Evolutionary conservation across 139 green algal genomes (phyloP).

Genomic region (Penium margaritaceum): DNA sequence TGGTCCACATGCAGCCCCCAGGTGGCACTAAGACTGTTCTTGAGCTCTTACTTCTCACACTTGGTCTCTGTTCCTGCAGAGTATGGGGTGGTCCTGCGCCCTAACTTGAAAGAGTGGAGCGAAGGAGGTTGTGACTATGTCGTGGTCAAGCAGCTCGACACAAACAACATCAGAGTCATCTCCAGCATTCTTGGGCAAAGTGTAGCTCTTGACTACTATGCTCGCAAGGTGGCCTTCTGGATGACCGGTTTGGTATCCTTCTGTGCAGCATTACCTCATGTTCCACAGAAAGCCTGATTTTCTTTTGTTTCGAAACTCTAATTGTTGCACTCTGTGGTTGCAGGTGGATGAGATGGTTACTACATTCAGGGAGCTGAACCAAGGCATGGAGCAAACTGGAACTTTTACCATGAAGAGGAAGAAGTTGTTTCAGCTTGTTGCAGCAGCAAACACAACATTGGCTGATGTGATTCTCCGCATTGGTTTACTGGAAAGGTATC

Average conservation of each 20-base stretch:
- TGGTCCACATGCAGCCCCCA: background rate
- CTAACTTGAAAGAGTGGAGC: slow-evolving; percentile 40
- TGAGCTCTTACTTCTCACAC: background rate
- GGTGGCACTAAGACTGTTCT: too few relatives aligned
- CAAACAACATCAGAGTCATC: slow-evolving; percentile 56
- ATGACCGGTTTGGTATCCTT: too few relatives aligned
- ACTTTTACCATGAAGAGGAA: slow-evolving; percentile 51
- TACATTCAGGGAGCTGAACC: slow-evolving; percentile 51
- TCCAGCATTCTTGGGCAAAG: slow-evolving; percentile 50
- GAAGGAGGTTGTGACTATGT: slow-evolving; percentile 41
- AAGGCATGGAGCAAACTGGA: slow-evolving; percentile 50
- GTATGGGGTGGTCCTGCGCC: slow-evolving; percentile 46
- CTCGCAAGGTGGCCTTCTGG: slow-evolving; percentile 29
- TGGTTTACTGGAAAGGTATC: slow-evolving; percentile 48
- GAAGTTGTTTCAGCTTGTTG: slow-evolving; percentile 56
- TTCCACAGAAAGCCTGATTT: too few relatives aligned
- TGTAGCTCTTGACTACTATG: slow-evolving; percentile 54
- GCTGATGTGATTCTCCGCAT: slow-evolving; percentile 54
- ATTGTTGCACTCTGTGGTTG: too few relatives aligned
- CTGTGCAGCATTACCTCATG: too few relatives aligned
- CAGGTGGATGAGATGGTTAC: slow-evolving; percentile 51
- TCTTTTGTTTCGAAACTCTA: background rate
- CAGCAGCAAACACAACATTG: slow-evolving; percentile 50
- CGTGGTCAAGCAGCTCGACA: slow-evolving; percentile 48
- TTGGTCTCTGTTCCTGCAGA: slow-evolving; percentile 27